Evolutionary conservation across 768 basidiomycete species (phyloP), one percentile per base, ranked within the genome.

Genomic region (Saitozyma podzolica): DNA sequence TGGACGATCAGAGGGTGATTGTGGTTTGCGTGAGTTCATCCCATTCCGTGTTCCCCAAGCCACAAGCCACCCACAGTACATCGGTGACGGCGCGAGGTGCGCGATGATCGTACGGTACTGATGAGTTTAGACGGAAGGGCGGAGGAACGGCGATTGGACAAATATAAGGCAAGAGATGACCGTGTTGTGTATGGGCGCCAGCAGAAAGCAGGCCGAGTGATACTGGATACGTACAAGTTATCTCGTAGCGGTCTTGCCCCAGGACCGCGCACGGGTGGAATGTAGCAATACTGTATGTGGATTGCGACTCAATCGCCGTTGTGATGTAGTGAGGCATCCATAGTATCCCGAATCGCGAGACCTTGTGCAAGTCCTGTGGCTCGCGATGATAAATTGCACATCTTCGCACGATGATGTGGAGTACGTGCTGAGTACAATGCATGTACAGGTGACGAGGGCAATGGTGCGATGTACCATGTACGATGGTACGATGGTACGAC

Each of bases 1-100:
- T 73, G 41, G 74, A 76, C 66, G 74, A 76, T 66, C 67, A 76
- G 59, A 63, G 74, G 55, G 60, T 76, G 7, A 68, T 76, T 29
- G 56, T 71, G 0, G 61, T 76, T 42, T 50, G 56, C 52, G 74
- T 76, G 68, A 76, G 74, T 70, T 19, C 19, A 8, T 48, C 29
- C 45, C n/a, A 9, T 42, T 43, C 45, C 45, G n/a, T 47, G 10
- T 47, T 47, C 45, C n/a, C 45, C 45, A 10, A 10, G 45, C 10
- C 10, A 47, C 10, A n/a, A n/a, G 10, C 10, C 10, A n/a, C 45
- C 10, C 10, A 47, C n/a, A 47, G 45, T 10, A 41, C 17, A 41
- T 3, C 13, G 13, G 10, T 49, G 16, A 4, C 29, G 20, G 3
- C 19, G 7, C 14, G 6, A 16, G 11, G 40, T 42, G 45, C 9